phyloP scores from a whole-genome alignment of 2,329 filamentous ascomycete genomes.

The Pestalotiopsis sp. region DNA sequence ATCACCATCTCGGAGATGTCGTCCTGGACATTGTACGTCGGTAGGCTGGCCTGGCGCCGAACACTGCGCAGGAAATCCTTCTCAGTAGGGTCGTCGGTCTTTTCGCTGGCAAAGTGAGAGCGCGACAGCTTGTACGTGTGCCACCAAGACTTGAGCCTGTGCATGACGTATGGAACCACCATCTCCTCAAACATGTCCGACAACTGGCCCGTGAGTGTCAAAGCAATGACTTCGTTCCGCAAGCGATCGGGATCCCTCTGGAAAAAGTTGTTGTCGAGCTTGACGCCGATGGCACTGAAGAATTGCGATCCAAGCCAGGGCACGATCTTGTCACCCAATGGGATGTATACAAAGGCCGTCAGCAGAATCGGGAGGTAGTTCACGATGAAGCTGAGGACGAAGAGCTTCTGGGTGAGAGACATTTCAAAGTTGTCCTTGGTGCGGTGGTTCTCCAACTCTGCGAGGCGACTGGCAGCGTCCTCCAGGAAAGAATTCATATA shows the following conservation, averaged over 20 bases:
- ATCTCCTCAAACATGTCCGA: conserved; percentile 74
- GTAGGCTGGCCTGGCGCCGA: conserved; percentile 68
- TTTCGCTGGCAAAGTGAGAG: conserved; percentile 45
- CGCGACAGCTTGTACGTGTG: conserved; percentile 37
- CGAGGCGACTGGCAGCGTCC: conserved; percentile 63
- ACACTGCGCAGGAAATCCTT: conserved; percentile 64
- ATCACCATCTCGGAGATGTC: conserved; percentile 76
- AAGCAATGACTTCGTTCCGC: conserved; percentile 74
- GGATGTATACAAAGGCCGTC: conserved; percentile 80
- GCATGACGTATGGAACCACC: conserved; percentile 69
- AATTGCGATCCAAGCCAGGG: conserved; percentile 67
- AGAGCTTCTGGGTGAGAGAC: conserved; percentile 73
- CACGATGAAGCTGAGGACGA: conserved; percentile 79
- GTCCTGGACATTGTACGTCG: conserved; percentile 71
- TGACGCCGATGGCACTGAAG: conserved; percentile 51
- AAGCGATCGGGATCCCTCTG: conserved; percentile 67
- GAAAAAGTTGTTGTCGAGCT: conserved; percentile 60
- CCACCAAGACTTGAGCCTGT: conserved; percentile 53
- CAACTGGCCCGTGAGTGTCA: conserved; percentile 73
- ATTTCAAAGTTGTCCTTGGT: conserved; percentile 70
- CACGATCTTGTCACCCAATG: conserved; percentile 69
- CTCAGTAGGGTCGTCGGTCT: conserved; percentile 64
- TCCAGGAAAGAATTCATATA: conserved; percentile 67
- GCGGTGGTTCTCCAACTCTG: conserved; percentile 75
- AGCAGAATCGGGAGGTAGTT: conserved; percentile 77